Evolutionary conservation across 495 filamentous ascomycete genomes (phyloP).

Genomic region (Aspergillus taichungensis): DNA sequence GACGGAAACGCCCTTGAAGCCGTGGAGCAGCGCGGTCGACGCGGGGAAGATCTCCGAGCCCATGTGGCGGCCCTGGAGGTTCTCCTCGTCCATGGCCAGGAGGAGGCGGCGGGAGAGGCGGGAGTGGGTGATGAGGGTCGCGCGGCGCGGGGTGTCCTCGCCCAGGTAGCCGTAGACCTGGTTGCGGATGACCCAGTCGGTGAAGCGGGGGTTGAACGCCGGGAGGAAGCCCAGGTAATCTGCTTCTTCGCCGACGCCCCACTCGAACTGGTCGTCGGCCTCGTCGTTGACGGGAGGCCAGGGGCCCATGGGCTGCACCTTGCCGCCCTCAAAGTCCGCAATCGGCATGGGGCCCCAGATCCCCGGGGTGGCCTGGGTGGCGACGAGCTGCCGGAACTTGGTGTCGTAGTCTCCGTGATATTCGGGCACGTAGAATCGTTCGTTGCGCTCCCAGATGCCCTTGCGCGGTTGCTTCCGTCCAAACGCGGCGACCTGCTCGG

Average conservation of each 20-base stretch:
- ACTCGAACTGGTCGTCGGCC: too few species aligned
- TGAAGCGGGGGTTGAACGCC: constrained; percentile 54
- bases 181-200: constrained; percentile 49
- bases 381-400: too few species aligned
- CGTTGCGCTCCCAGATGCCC: too few species aligned
- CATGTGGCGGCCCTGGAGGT: too few species aligned
- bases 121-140: constrained; percentile 53
- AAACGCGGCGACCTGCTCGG: neutral
- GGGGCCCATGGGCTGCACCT: constrained; percentile 45
- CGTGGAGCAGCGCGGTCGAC: too few species aligned
- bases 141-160: constrained; percentile 47
- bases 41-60: too few species aligned
- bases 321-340: constrained; percentile 17
- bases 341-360: constrained; percentile 54
- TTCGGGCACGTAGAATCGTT: too few species aligned
- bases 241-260: too few species aligned
- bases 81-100: constrained; percentile 46
- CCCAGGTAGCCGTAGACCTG: constrained; percentile 45
- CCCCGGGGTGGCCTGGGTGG: constrained; percentile 21
- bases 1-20: too few species aligned
- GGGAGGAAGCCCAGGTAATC: constrained; percentile 31
- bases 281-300: constrained; percentile 11
- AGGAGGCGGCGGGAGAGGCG: constrained; percentile 53
- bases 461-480: too few species aligned
- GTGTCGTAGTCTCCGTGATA: too few species aligned